Percentiles rank a stretch among this genome's conserved stretches.
Conservation (phyloP, 768 basidiomycete genomes). For the Lentinula sp. region DNA sequence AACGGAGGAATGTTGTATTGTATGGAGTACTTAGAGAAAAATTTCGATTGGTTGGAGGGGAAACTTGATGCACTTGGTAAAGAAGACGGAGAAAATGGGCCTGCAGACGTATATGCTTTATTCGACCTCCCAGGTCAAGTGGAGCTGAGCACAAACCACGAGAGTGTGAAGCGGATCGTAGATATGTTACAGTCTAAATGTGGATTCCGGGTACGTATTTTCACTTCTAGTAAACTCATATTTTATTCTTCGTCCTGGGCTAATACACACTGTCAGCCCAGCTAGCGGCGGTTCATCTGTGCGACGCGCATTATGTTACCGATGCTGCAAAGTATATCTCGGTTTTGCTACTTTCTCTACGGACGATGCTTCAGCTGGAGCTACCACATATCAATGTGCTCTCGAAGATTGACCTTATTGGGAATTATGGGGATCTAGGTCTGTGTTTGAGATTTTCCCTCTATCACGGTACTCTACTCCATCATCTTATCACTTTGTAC, state of each 20-base stretch:
- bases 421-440: slow-evolving; percentile 90
- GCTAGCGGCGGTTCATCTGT: slow-evolving; percentile 92
- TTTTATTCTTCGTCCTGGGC: slow-evolving; percentile 5
- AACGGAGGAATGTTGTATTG: slow-evolving; percentile 97
- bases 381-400: slow-evolving; percentile 98
- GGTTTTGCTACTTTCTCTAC: slow-evolving; percentile 82
- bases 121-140: slow-evolving; percentile 98
- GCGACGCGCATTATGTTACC: slow-evolving; percentile 96
- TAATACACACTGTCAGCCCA: slow-evolving; percentile 20
- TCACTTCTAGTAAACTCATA: slow-evolving; percentile 6
- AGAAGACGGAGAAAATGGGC: neutral
- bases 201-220: slow-evolving; percentile 72
- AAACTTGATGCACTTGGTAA: slow-evolving; percentile 56
- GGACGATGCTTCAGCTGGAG: slow-evolving; percentile 98
- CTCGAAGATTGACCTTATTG: slow-evolving; percentile 90
- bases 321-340: slow-evolving; percentile 95
- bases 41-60: slow-evolving; percentile 83
- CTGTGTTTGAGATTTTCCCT: neutral
- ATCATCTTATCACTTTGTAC: neutral
- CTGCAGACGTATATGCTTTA: slow-evolving; percentile 70
- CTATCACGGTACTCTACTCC: too few species aligned
- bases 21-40: slow-evolving; percentile 95
- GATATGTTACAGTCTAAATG: slow-evolving; percentile 55
- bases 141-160: slow-evolving; percentile 94
- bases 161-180: slow-evolving; percentile 78